Conservation (phyloP, 306 rosid species). For the Abrus precatorius region DNA sequence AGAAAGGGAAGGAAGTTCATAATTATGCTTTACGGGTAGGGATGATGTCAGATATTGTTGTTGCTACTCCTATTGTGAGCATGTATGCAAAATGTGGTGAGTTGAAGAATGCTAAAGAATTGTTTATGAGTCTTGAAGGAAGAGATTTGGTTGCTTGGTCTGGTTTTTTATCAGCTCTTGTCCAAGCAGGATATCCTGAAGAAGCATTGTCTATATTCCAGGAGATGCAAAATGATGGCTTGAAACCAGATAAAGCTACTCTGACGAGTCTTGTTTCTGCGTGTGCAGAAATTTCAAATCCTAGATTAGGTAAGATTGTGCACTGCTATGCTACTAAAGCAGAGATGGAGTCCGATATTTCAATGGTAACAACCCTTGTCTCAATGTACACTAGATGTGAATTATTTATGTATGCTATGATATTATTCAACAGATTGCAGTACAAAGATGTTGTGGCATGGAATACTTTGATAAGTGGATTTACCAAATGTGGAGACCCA, state of each 20-base stretch:
- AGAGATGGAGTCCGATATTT: conserved; percentile 56
- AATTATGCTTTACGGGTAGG: conserved; percentile 54
- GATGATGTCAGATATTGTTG: conserved; percentile 55
- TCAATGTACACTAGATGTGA: conserved; percentile 70
- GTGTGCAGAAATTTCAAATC: conserved; percentile 61
- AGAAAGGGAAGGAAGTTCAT: conserved; percentile 67
- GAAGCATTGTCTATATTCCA: conserved; percentile 64
- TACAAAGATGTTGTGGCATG: conserved; percentile 72
- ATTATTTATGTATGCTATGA: conserved; percentile 51
- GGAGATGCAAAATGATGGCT: conserved; percentile 57
- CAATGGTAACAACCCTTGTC: conserved; percentile 61
- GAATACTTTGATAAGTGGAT: conserved; percentile 75
- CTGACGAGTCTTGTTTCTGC: conserved; percentile 57
- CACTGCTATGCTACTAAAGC: conserved; percentile 67
- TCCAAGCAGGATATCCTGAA: conserved; percentile 64
- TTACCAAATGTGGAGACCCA: conserved; percentile 60
- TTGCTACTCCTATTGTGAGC: conserved; percentile 67
- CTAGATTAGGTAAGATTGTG: conserved; percentile 64
- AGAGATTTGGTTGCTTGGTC: conserved; percentile 76
- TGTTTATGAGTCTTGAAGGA: conserved; percentile 54
- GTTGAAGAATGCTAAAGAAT: conserved; percentile 60
- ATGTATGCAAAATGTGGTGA: conserved; percentile 79
- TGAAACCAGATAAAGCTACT: conserved; percentile 60
- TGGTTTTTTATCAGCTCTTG: conserved; percentile 70
- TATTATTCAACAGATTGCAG: conserved; percentile 59